phyloP scores from a whole-genome alignment of 345 rosid genomes.

The Eucalyptus sp. region DNA sequence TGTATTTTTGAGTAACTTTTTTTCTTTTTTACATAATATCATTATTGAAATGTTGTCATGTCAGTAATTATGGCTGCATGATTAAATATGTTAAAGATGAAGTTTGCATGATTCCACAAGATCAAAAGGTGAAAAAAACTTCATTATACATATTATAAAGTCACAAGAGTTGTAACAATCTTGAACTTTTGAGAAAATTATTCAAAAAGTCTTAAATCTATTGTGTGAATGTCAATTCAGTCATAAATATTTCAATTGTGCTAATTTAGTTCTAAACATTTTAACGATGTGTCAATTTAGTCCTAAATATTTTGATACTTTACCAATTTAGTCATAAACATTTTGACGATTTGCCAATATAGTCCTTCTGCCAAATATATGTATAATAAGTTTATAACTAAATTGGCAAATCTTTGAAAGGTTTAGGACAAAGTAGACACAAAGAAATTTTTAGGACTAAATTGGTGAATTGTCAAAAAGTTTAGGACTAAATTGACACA shows the following conservation, averaged over 20 bases:
- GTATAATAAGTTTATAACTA: no score
- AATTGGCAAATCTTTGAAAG: neutral
- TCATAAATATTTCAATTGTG: fast-evolving
- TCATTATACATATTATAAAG: neutral
- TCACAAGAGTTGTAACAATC: neutral
- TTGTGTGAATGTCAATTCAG: no score
- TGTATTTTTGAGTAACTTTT: neutral
- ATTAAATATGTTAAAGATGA: neutral
- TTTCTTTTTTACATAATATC: neutral
- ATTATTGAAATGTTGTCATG: neutral
- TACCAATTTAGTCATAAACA: fast-evolving
- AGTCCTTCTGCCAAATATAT: no score
- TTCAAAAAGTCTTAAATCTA: no score
- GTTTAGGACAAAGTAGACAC: neutral
- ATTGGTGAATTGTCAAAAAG: fast-evolving
- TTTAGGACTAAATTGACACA: fast-evolving
- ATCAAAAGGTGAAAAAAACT: neutral
- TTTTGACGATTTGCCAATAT: no score
- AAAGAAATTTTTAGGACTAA: neutral
- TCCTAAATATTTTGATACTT: no score
- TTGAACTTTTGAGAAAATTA: neutral
- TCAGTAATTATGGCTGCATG: neutral
- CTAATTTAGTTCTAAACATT: no score
- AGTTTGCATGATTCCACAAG: neutral
- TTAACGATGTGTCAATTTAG: no score